These are phyloP conservation scores for Saccharomyces hybrid DNA, from an alignment of 1,139 yeast species.

Conservation along the genomic window DNA sequence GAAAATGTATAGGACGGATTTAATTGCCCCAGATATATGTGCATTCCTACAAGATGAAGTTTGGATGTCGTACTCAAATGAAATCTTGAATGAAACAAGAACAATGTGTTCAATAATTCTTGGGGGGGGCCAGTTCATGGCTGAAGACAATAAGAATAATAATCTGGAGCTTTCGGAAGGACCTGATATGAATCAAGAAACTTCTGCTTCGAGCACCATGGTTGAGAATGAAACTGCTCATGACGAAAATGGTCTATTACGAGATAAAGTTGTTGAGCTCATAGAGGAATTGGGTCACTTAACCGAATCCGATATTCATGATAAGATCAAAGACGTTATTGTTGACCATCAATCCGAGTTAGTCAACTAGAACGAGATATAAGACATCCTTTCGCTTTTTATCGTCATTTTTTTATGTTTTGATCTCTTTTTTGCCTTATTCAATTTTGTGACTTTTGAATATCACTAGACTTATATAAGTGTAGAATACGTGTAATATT, in stretches of 20 bases:
- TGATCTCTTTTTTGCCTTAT: background rate
- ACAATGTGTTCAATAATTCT: slow-evolving; percentile 90
- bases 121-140: slow-evolving; percentile 47
- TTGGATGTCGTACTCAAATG: slow-evolving; percentile 83
- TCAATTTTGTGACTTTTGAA: background rate
- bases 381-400: background rate
- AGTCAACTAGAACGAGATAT: background rate
- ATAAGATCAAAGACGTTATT: background rate
- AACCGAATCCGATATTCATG: background rate
- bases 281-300: background rate
- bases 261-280: background rate
- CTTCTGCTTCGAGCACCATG: too few relatives aligned
- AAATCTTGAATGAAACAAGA: slow-evolving; percentile 80
- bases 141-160: slow-evolving; percentile 27
- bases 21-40: slow-evolving; percentile 33
- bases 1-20: slow-evolving; percentile 31
- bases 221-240: background rate
- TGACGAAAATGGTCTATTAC: background rate
- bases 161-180: background rate
- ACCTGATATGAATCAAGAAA: too few relatives aligned
- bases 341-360: background rate
- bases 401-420: too few relatives aligned
- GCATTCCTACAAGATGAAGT: slow-evolving; percentile 39
- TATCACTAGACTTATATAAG: too few relatives aligned
- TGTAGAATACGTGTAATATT: too few relatives aligned